These are phyloP conservation scores for Raddia guianensis DNA, from an alignment of 176 grass and related monocot species.

Conservation along the genomic window DNA sequence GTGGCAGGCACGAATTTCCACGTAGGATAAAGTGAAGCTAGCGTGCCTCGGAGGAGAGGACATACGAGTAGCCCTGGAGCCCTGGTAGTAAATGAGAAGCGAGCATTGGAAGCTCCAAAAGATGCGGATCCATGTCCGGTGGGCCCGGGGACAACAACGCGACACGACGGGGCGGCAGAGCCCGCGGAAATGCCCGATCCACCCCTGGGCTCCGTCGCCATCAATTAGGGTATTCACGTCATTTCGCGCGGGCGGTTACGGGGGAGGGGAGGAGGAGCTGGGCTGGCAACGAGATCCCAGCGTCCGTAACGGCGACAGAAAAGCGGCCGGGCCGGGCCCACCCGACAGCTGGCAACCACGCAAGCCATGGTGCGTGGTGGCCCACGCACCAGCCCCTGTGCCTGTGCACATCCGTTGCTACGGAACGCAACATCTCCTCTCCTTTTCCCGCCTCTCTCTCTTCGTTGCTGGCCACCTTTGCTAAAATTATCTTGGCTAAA, in stretches of 20 bases:
- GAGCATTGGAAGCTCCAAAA: conserved; percentile 1
- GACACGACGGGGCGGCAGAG: conserved; percentile 2
- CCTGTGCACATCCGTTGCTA: background rate
- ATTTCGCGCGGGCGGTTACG: background rate
- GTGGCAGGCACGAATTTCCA: background rate
- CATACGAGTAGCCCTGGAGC: background rate
- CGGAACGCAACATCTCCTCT: background rate
- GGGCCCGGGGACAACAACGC: conserved; percentile 24
- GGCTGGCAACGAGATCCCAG: background rate
- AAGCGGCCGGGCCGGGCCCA: background rate
- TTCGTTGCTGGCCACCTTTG: no score
- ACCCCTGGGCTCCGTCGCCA: background rate
- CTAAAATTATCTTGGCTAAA: no score
- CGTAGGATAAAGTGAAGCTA: background rate
- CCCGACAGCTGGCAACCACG: background rate
- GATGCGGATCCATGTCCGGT: conserved; percentile 25
- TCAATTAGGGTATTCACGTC: background rate
- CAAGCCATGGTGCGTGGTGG: background rate
- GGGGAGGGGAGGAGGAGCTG: no score
- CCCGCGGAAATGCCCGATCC: background rate
- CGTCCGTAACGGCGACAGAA: conserved; percentile 38
- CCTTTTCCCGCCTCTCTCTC: background rate
- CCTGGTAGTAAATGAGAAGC: background rate
- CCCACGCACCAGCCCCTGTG: background rate
- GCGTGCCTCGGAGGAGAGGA: background rate